Base-by-base conservation (phyloP, 2,329 filamentous ascomycete genomes). In the Lachnellula arida region DNA sequence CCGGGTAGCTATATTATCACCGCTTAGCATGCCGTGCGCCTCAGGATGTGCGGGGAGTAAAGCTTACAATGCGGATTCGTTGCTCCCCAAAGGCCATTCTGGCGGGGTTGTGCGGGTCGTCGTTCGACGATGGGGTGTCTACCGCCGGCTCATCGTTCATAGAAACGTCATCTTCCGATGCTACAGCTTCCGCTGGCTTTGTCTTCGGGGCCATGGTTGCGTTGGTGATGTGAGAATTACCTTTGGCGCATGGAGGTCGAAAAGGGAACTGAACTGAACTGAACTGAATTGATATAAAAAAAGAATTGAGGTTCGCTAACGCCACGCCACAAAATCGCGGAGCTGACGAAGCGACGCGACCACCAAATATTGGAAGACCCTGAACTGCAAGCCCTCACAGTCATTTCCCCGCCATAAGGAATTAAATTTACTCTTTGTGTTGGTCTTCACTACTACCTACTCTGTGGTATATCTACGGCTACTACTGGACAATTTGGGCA, bases 1-100 rank as follows among this genome's bases (percentile, higher is more conserved):
- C 92, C 92, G 37, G 91, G 88, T 28, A 97, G 78, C 93, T 97
- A 59, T 53, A 49, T 15, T 1, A 47, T n/a, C 40, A 42, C 55
- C 15, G 52, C 12, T 49, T n/a, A 49, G 49, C 46, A 39, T 49
- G 15, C 15, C 15, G 35, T 40, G 25, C 28, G 6, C 5, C 35
- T 23, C 2, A 7, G 5, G 17, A 23, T 49, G 39, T 23, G 34
- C 19, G 50, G 22, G 51, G 22, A 48, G 49, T 40, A 12, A 51
- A 57, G 47, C 66, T 59, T 59, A 68, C 66, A 58, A 67, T 63
- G 47, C 62, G 56, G 48, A 68, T 65, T 28, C 64, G 57, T 51
- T 66, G 61, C 54, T 66, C 63, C n/a, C 61, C 55, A 35, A 54
- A 52, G 23, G 47, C 54, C 35, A 60, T 35, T n/a, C 40, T 54